Evolutionary conservation across 176 grass and related monocot genomes (phyloP), one percentile per base, ranked within the genome.

Genomic region (Melocanna baccifera): DNA sequence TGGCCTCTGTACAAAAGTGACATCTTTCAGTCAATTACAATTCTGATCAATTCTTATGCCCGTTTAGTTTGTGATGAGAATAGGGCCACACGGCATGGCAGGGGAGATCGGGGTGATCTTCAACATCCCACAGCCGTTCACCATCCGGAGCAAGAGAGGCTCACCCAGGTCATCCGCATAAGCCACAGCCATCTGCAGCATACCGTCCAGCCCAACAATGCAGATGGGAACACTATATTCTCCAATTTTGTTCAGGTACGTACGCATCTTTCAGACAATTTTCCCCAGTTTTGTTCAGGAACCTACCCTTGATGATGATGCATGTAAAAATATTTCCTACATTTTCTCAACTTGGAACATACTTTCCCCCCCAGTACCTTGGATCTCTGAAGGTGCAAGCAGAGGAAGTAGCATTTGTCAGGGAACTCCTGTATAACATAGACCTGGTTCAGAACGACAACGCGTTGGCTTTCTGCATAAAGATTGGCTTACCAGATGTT

Each of bases 71-170:
- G 34, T 88, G 23, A 71, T 19, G 59, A 88, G 22, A 48, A 22
- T 34, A 15, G 88, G 88, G 37, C 69, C 92, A 18, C 79, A 29
- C 22, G 83, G 87, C 73, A 75, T 94, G 92, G 83, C 76, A 11
- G 92, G 92, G 39, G 92, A 94, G 9, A 69, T 91, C 2, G 88
- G 86, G 13, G 92, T 91, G 37, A 72, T 94, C 37, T 25, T 94
- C 40, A 76, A 88, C 83, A 83, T 78, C 41, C 86, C 92, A 9
- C 92, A 91, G 64, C 92, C 92, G 0, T 91, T 94, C 65, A 88
- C 89, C 28, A 62, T 91, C 40, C 79, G 92, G 6, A 81, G 74
- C 86, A 84, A n/a, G n/a, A 61, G 65, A 72, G 40, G n/a, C 76
- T 94, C 58, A 77, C 86, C 7, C 75, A 94, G 71, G 83, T 84